Percentiles rank a stretch among this genome's conserved stretches.
These are phyloP conservation scores for Galeopsis tetrahit DNA, from an alignment of 257 asterid genomes.

Conservation along the genomic window DNA sequence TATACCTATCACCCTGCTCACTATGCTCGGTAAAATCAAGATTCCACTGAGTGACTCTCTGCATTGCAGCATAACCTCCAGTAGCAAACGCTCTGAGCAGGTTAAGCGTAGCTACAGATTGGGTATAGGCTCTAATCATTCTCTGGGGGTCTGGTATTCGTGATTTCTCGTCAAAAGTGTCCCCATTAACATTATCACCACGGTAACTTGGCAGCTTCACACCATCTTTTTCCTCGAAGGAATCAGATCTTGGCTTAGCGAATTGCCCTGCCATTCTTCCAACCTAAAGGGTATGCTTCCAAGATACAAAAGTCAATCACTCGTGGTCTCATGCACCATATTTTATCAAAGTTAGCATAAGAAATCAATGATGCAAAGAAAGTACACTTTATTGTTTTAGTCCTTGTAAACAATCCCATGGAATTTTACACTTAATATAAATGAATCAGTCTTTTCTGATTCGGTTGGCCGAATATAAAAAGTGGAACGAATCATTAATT, in stretches of 20 bases:
- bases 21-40: constrained; percentile 79
- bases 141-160: constrained; percentile 73
- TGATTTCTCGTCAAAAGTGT: constrained; percentile 66
- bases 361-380: background rate
- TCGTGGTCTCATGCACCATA: background rate
- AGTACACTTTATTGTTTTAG: background rate
- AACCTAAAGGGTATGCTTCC: constrained; percentile 41
- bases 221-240: constrained; percentile 69
- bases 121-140: constrained; percentile 73
- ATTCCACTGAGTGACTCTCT: constrained; percentile 78
- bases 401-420: background rate
- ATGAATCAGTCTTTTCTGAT: no score
- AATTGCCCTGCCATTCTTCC: constrained; percentile 89
- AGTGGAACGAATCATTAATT: no score
- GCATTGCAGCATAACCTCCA: constrained; percentile 85
- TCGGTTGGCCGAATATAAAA: no score
- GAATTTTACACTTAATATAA: no score
- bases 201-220: constrained; percentile 81
- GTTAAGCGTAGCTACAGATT: constrained; percentile 75
- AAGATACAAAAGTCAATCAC: constrained; percentile 25
- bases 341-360: constrained; percentile 2
- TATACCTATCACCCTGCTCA: constrained; percentile 79
- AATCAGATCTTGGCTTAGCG: constrained; percentile 77
- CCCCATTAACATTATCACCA: constrained; percentile 77
- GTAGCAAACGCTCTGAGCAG: constrained; percentile 82